These are phyloP conservation scores for Solanum appendiculatum DNA, from an alignment of 257 asterid genomes.

Conservation along the genomic window DNA sequence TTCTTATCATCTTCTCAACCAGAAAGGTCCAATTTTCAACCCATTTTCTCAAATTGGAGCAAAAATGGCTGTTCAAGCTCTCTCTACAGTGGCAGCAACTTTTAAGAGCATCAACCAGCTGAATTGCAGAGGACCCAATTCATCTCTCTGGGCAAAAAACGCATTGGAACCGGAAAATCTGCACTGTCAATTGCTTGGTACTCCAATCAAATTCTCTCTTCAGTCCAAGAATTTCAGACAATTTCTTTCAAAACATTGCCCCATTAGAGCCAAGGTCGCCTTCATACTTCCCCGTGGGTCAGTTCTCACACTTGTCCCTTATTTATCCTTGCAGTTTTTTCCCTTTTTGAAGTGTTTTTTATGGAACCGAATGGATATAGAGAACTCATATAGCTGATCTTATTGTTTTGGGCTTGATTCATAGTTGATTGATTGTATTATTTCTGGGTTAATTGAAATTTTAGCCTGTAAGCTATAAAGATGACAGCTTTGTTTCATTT, in stretches of 20 bases:
- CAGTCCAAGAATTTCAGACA: constrained; percentile 15
- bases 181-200: constrained; percentile 30
- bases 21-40: background rate
- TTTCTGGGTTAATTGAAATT: background rate
- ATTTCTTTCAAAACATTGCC: constrained; percentile 12
- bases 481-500: background rate
- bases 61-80: constrained; percentile 42
- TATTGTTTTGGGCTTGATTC: background rate
- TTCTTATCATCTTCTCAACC: background rate
- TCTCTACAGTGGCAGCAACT: constrained; percentile 15
- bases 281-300: constrained; percentile 48
- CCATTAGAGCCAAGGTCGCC: constrained; percentile 27
- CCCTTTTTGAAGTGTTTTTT: background rate
- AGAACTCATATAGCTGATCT: background rate
- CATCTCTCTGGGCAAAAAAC: background rate
- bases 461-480: background rate
- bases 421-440: background rate
- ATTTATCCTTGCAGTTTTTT: background rate
- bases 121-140: constrained; percentile 4
- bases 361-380: background rate
- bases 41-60: background rate
- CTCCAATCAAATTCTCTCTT: constrained; percentile 11
- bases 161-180: background rate
- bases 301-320: background rate
- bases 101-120: constrained; percentile 5